These are phyloP conservation scores for Arthrobotrys conoides DNA, from an alignment of 2,329 filamentous ascomycete genomes.

Conservation along the genomic window DNA sequence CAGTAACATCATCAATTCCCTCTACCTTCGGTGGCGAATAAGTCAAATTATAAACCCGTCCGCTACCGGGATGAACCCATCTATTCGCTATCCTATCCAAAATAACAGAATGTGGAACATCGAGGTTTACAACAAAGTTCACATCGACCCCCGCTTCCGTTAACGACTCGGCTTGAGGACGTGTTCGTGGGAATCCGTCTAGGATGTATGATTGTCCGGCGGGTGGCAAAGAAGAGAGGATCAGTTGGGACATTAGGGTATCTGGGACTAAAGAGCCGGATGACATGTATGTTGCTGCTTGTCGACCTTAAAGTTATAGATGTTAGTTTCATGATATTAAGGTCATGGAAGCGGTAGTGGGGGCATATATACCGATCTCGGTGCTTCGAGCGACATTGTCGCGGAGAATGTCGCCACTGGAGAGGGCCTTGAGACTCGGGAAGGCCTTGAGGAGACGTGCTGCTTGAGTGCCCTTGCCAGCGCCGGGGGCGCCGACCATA, in stretches of 20 bases:
- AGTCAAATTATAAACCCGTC: conserved; percentile 92
- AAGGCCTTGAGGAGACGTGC: conserved; percentile 88
- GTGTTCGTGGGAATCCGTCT: conserved; percentile 94
- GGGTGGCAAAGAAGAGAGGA: conserved; percentile 71
- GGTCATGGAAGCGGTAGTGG: not conserved
- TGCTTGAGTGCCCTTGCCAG: conserved; percentile 96
- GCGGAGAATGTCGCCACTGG: conserved; percentile 91
- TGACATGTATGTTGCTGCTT: conserved; percentile 90
- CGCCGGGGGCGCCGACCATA: conserved; percentile 93
- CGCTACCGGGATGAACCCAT: conserved; percentile 93
- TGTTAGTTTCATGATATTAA: not conserved
- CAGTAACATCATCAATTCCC: conserved; percentile 90
- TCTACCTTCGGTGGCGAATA: conserved; percentile 88
- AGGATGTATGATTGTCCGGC: conserved; percentile 88
- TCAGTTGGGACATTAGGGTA: conserved; percentile 89
- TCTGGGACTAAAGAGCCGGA: conserved; percentile 91
- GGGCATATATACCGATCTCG: conserved; percentile 54
- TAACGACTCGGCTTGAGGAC: conserved; percentile 77
- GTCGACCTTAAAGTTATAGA: conserved; percentile 76
- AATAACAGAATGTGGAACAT: conserved; percentile 88
- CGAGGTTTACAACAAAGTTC: conserved; percentile 63
- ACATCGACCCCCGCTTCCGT: conserved; percentile 25
- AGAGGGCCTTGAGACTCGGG: conserved; percentile 89
- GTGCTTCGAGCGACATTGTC: conserved; percentile 77
- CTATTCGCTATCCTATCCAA: conserved; percentile 89